A percentile compares a stretch with the other conserved stretches of the same genome.
These are phyloP conservation scores for Helenozyma rhizophorensis DNA, from an alignment of 805 yeast species.

Conservation along the genomic window DNA sequence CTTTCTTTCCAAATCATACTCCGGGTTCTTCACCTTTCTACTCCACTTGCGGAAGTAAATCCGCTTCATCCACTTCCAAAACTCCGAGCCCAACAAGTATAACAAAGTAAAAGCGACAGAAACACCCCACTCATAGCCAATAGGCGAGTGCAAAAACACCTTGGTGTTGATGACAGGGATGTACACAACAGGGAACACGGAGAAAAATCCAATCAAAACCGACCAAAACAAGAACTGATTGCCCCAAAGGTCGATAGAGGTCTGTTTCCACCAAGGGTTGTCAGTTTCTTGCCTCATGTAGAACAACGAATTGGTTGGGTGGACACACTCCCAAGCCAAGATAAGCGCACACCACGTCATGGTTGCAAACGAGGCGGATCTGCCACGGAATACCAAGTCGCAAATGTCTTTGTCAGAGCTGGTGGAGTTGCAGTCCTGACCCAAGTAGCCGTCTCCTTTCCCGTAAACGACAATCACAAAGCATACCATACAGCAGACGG, in stretches of 20 bases:
- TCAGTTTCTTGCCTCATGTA: slow-evolving; percentile 34
- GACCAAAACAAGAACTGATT: slow-evolving; percentile 38
- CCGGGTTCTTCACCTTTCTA: slow-evolving; percentile 49
- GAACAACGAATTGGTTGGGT: slow-evolving; percentile 32
- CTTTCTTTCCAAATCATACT: slow-evolving; percentile 56
- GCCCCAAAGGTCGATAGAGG: slow-evolving; percentile 30
- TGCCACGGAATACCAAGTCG: slow-evolving; percentile 32
- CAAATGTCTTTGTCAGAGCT: slow-evolving; percentile 18
- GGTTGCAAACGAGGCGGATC: slow-evolving; percentile 35
- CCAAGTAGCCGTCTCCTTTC: slow-evolving; percentile 36
- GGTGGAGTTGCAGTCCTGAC: slow-evolving; percentile 31
- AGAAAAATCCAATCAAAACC: slow-evolving; percentile 28
- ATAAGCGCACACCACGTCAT: slow-evolving; percentile 41
- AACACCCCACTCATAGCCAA: slow-evolving; percentile 38
- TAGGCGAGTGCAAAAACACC: slow-evolving; percentile 35
- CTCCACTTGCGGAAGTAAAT: slow-evolving; percentile 23
- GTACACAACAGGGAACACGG: slow-evolving; percentile 38
- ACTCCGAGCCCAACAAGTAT: slow-evolving; percentile 32
- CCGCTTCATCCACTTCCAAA: slow-evolving; percentile 38
- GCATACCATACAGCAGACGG: slow-evolving; percentile 34
- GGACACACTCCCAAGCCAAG: slow-evolving; percentile 39
- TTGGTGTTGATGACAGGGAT: slow-evolving; percentile 38
- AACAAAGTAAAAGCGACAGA: slow-evolving; percentile 28
- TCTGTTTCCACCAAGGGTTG: slow-evolving; percentile 34
- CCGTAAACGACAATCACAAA: slow-evolving; percentile 37